Evolutionary conservation across 208 protist genomes (phyloP).

Genomic region (Tritrichomonas foetus): DNA sequence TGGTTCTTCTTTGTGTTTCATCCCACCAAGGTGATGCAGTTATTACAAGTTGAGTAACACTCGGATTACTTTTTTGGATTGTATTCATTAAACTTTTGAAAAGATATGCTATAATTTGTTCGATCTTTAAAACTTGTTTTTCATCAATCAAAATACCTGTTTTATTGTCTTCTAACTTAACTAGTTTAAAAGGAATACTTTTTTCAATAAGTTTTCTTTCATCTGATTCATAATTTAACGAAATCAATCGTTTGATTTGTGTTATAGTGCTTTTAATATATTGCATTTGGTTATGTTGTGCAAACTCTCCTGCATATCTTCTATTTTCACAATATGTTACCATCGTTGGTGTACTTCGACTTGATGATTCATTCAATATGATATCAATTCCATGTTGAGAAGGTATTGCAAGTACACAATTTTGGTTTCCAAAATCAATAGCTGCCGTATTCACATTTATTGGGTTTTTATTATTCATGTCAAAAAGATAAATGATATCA

Average conservation of each 20-base stretch:
- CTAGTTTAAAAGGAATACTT: background rate
- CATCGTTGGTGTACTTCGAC: conserved; percentile 46
- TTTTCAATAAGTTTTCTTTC: conserved; percentile 34
- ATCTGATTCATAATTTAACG: conserved; percentile 40
- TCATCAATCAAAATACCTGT: conserved; percentile 46
- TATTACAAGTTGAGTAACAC: background rate
- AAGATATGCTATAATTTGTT: background rate
- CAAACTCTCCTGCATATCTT: conserved; percentile 32
- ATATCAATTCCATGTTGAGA: conserved; percentile 28
- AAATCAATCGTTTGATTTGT: conserved; percentile 46
- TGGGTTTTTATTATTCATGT: too few species aligned
- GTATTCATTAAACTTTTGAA: background rate
- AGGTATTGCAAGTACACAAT: conserved; percentile 46
- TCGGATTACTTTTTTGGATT: background rate
- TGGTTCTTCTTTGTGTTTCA: background rate
- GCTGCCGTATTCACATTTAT: too few species aligned
- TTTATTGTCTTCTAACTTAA: conserved; percentile 6
- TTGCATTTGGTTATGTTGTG: conserved; percentile 23
- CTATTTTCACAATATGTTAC: conserved; percentile 43
- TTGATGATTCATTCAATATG: conserved; percentile 44
- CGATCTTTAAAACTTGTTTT: background rate
- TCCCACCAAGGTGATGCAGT: background rate
- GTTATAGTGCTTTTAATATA: conserved; percentile 44
- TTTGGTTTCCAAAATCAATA: conserved; percentile 49
- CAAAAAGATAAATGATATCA: too few species aligned